Evolutionary conservation across 768 basidiomycete genomes (phyloP).

Genomic region (Myochromella boudieri): DNA sequence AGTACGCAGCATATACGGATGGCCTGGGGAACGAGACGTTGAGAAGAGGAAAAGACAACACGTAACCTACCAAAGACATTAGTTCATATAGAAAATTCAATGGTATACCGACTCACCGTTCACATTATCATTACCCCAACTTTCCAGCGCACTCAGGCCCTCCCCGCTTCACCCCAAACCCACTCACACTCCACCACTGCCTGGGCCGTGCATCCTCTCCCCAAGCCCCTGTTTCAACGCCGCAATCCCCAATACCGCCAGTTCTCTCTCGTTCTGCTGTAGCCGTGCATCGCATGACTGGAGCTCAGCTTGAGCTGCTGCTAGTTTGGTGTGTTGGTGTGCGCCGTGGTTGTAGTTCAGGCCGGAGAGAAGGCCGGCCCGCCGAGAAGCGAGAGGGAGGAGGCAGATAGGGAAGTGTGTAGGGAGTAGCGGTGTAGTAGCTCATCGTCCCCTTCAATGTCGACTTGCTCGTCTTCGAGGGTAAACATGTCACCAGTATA

Average conservation of each 20-base stretch:
- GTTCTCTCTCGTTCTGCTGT: slow-evolving; percentile 64
- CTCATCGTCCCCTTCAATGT: slow-evolving; percentile 20
- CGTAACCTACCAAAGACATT: too few relatives aligned
- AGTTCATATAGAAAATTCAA: too few relatives aligned
- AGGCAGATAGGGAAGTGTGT: slow-evolving; percentile 38
- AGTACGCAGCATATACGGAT: too few relatives aligned
- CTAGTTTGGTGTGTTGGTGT: slow-evolving; percentile 48
- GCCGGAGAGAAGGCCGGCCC: slow-evolving; percentile 26
- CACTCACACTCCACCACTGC: slow-evolving; percentile 71
- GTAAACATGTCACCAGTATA: slow-evolving; percentile 73
- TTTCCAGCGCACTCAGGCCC: slow-evolving; percentile 46
- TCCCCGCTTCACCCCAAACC: slow-evolving; percentile 68
- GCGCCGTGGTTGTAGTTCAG: slow-evolving; percentile 16
- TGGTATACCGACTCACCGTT: too few relatives aligned
- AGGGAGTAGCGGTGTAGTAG: slow-evolving; percentile 28
- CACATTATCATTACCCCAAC: too few relatives aligned
- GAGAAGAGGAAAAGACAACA: too few relatives aligned
- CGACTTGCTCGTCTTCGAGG: slow-evolving; percentile 74
- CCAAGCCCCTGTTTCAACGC: slow-evolving; percentile 63
- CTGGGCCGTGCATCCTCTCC: slow-evolving; percentile 53
- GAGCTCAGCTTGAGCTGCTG: slow-evolving; percentile 71
- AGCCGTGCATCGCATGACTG: slow-evolving; percentile 82
- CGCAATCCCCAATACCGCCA: slow-evolving; percentile 50
- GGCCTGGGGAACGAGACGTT: too few relatives aligned
- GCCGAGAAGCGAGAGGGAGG: slow-evolving; percentile 40